Evolutionary conservation across 1,284 basidiomycete species (phyloP).

Genomic region (Pterulicium gracile): DNA sequence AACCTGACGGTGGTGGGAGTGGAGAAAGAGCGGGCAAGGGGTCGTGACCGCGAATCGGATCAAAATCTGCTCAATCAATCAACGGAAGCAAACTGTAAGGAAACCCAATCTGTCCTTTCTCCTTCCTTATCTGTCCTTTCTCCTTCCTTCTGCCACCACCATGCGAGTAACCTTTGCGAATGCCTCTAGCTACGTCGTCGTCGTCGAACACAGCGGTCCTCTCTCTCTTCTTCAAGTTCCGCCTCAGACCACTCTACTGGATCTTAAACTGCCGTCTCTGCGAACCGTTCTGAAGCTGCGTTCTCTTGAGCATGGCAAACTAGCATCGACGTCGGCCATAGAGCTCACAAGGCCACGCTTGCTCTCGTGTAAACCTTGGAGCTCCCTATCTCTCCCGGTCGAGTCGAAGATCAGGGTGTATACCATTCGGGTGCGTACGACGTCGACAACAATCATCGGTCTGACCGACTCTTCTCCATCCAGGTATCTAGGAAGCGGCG

Average conservation of each 20-base stretch:
- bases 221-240: neutral
- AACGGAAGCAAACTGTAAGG: too few species aligned
- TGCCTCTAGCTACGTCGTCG: neutral
- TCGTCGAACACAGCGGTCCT: neutral
- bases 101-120: too few species aligned
- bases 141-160: too few species aligned
- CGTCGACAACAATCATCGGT: neutral
- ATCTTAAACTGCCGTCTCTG: neutral
- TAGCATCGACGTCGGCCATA: too few species aligned
- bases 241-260: neutral
- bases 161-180: neutral
- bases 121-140: too few species aligned
- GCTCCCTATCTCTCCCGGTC: too few species aligned
- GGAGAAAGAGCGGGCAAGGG: neutral
- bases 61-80: too few species aligned
- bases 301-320: too few species aligned
- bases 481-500: constrained; percentile 30
- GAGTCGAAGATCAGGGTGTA: too few species aligned
- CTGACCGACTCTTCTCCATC: neutral
- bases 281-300: too few species aligned
- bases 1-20: neutral
- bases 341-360: too few species aligned
- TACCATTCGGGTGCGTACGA: constrained; percentile 1
- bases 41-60: constrained; percentile 1
- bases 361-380: too few species aligned